Conservation (phyloP, 2,329 filamentous ascomycete species). For the Colletotrichum musicola region DNA sequence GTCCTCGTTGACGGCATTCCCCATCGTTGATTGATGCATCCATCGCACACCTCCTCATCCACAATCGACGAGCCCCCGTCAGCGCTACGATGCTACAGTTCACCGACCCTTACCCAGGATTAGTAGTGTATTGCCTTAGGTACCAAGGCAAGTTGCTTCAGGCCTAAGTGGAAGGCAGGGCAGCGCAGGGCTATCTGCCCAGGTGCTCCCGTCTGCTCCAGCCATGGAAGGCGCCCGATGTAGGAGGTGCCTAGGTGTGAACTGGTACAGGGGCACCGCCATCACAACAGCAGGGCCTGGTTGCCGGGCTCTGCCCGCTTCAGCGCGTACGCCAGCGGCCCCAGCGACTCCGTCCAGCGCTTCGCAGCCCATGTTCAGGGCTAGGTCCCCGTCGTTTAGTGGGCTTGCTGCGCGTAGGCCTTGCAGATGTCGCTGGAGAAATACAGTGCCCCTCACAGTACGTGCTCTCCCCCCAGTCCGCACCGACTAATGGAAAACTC, state of each 20-base stretch:
- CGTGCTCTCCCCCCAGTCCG: background rate
- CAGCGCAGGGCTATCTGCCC: background rate
- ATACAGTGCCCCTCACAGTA: constrained; percentile 27
- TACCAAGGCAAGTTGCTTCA: background rate
- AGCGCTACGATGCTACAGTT: constrained; percentile 2
- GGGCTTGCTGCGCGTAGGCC: background rate
- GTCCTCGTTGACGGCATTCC: constrained; percentile 11
- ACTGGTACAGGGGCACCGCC: too few species aligned
- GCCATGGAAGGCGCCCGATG: too few species aligned
- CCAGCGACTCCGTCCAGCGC: constrained; percentile 25
- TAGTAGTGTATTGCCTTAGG: too few species aligned
- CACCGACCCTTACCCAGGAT: constrained; percentile 23
- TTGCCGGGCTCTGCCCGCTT: constrained; percentile 2
- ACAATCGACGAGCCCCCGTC: constrained; percentile 11
- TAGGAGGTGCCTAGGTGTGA: too few species aligned
- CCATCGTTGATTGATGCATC: constrained; percentile 21
- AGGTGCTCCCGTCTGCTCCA: too few species aligned
- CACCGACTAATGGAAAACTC: constrained; percentile 34
- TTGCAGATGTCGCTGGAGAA: background rate
- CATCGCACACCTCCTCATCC: constrained; percentile 12
- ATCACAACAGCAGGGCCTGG: background rate
- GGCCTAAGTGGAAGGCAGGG: background rate
- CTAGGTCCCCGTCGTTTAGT: constrained; percentile 18
- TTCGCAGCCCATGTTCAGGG: constrained; percentile 14
- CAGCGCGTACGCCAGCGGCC: constrained; percentile 21